Base-by-base conservation (phyloP, 805 yeast genomes). In the Cephaloascus albidus region DNA sequence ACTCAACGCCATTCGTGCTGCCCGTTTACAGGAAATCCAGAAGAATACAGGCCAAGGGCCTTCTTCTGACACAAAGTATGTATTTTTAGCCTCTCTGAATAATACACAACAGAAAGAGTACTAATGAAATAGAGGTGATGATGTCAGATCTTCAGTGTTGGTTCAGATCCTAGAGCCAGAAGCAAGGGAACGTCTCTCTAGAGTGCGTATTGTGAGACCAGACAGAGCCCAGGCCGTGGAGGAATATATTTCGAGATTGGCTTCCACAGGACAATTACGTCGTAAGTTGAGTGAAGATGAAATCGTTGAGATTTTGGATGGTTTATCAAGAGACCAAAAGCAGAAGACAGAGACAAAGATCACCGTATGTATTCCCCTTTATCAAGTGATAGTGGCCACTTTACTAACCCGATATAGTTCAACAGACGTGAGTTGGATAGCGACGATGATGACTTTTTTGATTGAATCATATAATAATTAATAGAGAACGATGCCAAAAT, bases 151-250 rank as follows among this genome's bases (percentile, higher is more conserved):
- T 38, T 50, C 66, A 18, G 58, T 61, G 41, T 62, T 87, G 40
- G 70, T 85, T 5, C 90, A 84, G 47, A 73, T 87, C 17, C 67
- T 93, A 35, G 85, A 85, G 40, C 80, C 90, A 10, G 76, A 72
- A 38, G 98, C 97, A 1, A 71, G 94, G 36, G 97, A 90, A 53
- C 71, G 98, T 43, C 68, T 90, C 36, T 76, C 89, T 16, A 70
- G 98, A 42, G 94, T 90, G 16, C 67, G 87, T 20, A 73, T 93
- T 55, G 98, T 90, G 35, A 77, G 89, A 53, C 94, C 94, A 2
- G 97, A 93, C 39, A 70, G 97, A 41, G 97, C 95, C 1, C 72
- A 74, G 38, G 85, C 88, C 3, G 97, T 88, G 12, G 97, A 90
- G 51, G 78, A 81, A 45, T 78, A 90, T 50, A 63, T 90, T 35